Percentiles rank a stretch among this genome's conserved stretches.
Conservation (phyloP, 225 moss, liverwort and hornwort genomes). For the Rhytidiadelphus loreus region DNA sequence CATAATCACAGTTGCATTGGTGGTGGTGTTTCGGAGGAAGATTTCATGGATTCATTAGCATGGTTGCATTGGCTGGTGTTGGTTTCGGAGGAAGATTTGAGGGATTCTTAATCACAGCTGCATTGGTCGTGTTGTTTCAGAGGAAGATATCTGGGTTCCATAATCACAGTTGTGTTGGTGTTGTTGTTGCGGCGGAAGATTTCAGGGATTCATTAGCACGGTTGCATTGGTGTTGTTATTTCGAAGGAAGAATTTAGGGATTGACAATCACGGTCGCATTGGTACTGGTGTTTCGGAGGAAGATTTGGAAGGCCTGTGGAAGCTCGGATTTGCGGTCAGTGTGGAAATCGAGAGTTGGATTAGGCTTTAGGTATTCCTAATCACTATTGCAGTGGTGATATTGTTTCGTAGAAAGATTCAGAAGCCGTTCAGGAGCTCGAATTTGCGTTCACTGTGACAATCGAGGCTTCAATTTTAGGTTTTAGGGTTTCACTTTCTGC, state of each 20-base stretch:
- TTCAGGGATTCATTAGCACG: too few species aligned
- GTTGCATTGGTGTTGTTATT: not conserved
- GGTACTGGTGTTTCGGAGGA: not conserved
- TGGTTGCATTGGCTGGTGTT: not conserved
- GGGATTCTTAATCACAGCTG: not conserved
- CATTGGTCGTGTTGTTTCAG: too few species aligned
- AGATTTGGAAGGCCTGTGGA: not conserved
- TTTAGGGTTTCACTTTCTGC: not conserved
- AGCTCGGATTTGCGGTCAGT: not conserved
- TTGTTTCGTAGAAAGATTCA: not conserved
- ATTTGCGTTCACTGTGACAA: not conserved
- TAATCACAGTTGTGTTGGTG: not conserved
- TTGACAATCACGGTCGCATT: not conserved
- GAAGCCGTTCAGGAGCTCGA: not conserved
- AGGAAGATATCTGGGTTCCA: not conserved
- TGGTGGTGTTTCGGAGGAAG: too few species aligned
- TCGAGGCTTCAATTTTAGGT: not conserved
- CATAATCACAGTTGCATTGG: too few species aligned
- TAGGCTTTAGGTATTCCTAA: not conserved
- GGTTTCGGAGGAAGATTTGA: not conserved
- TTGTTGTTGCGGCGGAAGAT: not conserved
- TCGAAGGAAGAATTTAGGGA: not conserved
- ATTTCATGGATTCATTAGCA: too few species aligned
- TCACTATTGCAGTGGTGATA: not conserved
- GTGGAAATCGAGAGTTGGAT: not conserved